Evolutionary conservation across 805 yeast species (phyloP).

Genomic region (Yamadazyma tumulicola): DNA sequence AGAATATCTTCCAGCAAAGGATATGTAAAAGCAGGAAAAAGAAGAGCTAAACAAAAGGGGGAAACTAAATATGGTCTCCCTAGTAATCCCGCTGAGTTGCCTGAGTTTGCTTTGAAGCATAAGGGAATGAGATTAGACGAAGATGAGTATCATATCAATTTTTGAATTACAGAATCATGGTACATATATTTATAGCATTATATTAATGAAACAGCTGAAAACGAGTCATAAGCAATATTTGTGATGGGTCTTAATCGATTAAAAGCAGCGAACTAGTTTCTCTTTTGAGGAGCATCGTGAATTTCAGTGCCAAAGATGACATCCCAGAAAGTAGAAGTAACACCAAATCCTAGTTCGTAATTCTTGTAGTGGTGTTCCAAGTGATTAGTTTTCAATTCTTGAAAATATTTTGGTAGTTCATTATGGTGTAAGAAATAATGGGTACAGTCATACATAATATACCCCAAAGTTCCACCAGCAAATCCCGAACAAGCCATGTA

Average conservation of each 20-base stretch:
- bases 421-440: conserved; percentile 93
- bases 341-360: conserved; percentile 96
- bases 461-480: conserved; percentile 95
- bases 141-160: conserved; percentile 8
- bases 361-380: conserved; percentile 97
- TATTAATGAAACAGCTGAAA: background rate
- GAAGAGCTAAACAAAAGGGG: background rate
- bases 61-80: background rate
- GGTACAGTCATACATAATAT: conserved; percentile 86
- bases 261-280: conserved; percentile 18
- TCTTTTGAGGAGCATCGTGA: conserved; percentile 47
- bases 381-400: conserved; percentile 82
- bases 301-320: conserved; percentile 80
- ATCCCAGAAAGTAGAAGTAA: conserved; percentile 93
- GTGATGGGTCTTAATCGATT: conserved; percentile 1
- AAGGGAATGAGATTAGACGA: conserved; percentile 10
- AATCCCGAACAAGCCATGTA: conserved; percentile 87
- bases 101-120: conserved; percentile 9
- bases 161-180: conserved; percentile 1
- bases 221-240: too few relatives aligned
- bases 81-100: background rate
- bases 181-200: background rate
- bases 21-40: background rate
- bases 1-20: conserved; percentile 12
- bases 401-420: conserved; percentile 70